Percentiles rank a stretch among this genome's conserved stretches.
Evolutionary conservation across 495 filamentous ascomycete species (phyloP).

Genomic region (Talaromyces wortmannii): DNA sequence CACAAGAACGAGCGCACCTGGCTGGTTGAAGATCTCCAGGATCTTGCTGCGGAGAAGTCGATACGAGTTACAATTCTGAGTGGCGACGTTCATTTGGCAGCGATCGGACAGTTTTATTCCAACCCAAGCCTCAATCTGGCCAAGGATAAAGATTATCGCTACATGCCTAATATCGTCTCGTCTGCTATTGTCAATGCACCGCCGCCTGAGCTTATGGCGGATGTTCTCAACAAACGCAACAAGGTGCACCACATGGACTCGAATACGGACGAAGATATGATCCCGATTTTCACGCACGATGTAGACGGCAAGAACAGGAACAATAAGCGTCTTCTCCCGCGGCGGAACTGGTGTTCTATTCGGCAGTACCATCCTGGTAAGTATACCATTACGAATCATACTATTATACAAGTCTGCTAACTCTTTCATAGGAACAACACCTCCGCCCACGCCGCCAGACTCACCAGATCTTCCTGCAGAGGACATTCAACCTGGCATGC

Average conservation of each 20-base stretch:
- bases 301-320: constrained; percentile 84
- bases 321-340: constrained; percentile 84
- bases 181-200: constrained; percentile 91
- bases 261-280: constrained; percentile 90
- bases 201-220: constrained; percentile 80
- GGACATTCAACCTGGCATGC: constrained; percentile 42
- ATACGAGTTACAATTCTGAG: constrained; percentile 83
- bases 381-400: not conserved
- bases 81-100: constrained; percentile 90
- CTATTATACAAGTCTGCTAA: constrained; percentile 2
- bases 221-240: constrained; percentile 89
- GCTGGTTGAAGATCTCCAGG: constrained; percentile 84
- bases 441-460: constrained; percentile 54
- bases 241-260: constrained; percentile 72
- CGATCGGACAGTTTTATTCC: constrained; percentile 90
- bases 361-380: constrained; percentile 68
- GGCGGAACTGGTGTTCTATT: constrained; percentile 91
- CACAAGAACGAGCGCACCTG: constrained; percentile 84
- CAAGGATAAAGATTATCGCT: constrained; percentile 84
- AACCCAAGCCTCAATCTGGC: constrained; percentile 70
- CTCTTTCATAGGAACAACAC: constrained; percentile 41
- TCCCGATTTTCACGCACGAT: constrained; percentile 82
- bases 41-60: constrained; percentile 83
- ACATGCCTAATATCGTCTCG: constrained; percentile 86
- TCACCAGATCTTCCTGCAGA: constrained; percentile 14